These are phyloP conservation scores for Aspergillus panamensis DNA, from an alignment of 495 filamentous ascomycete species.

Conservation along the genomic window DNA sequence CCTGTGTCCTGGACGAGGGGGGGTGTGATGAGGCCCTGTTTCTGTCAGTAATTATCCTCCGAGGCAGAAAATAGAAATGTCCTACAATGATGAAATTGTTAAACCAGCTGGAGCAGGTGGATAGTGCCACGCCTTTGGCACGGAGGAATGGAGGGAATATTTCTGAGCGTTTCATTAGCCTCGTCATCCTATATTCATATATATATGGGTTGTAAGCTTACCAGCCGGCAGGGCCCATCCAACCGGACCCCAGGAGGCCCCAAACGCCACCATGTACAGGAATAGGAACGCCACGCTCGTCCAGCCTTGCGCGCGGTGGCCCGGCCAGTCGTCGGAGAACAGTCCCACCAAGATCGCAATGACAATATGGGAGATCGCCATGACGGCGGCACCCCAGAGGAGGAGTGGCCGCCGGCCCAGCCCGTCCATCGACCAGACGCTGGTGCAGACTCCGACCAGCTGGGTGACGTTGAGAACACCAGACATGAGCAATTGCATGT, in stretches of 20 bases:
- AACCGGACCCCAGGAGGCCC: constrained; percentile 46
- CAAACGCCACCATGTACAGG: constrained; percentile 50
- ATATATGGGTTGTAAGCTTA: not conserved
- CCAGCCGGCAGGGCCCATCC: constrained; percentile 46
- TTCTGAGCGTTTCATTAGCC: constrained; percentile 25
- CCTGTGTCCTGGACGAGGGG: constrained; percentile 52
- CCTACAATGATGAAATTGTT: constrained; percentile 56
- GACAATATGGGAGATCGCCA: constrained; percentile 50
- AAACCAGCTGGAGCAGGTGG: constrained; percentile 53
- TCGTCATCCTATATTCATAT: not conserved
- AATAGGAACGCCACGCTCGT: constrained; percentile 44
- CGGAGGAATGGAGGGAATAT: constrained; percentile 51
- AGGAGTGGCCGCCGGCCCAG: constrained; percentile 47
- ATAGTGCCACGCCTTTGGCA: constrained; percentile 51
- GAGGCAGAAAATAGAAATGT: not conserved
- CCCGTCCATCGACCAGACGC: constrained; percentile 49
- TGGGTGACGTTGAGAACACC: constrained; percentile 57
- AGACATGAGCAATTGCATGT: constrained; percentile 57
- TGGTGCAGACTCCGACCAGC: constrained; percentile 45
- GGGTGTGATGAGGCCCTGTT: constrained; percentile 48
- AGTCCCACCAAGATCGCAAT: constrained; percentile 48
- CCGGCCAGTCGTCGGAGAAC: constrained; percentile 43
- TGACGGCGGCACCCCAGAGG: constrained; percentile 42
- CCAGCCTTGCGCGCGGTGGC: constrained; percentile 47
- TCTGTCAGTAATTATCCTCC: not conserved